Conservation (phyloP, 2,329 filamentous ascomycete genomes). For the Ophiostoma populinum region DNA sequence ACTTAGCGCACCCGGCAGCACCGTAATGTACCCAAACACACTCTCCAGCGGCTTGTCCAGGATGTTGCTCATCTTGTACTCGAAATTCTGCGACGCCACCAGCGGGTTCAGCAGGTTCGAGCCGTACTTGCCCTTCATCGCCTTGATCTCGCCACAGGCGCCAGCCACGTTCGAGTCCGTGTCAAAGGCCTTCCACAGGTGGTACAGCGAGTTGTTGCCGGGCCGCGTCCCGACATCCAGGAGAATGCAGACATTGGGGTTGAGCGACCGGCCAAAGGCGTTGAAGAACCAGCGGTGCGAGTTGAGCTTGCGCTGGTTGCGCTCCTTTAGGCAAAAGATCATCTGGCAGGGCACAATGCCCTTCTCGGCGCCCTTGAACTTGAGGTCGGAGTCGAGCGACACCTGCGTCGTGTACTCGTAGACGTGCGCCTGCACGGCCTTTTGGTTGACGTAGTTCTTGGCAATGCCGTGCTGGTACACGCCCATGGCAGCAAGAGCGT, state of each 20-base stretch:
- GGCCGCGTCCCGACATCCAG: slow-evolving; percentile 93
- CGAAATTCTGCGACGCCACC: slow-evolving; percentile 94
- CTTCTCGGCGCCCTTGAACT: slow-evolving; percentile 98
- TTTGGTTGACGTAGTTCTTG: slow-evolving; percentile 95
- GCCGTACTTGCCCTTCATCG: slow-evolving; percentile 73
- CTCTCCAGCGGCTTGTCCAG: slow-evolving; percentile 93
- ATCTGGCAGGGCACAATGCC: slow-evolving; percentile 96
- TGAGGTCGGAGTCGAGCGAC: slow-evolving; percentile 83
- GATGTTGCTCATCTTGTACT: slow-evolving; percentile 99
- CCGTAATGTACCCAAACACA: slow-evolving; percentile 95
- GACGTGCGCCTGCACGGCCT: slow-evolving; percentile 87
- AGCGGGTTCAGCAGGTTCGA: slow-evolving; percentile 85
- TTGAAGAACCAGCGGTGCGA: slow-evolving; percentile 99
- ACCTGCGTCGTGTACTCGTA: slow-evolving; percentile 99
- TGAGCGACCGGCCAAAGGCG: slow-evolving; percentile 79
- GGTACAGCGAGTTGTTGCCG: slow-evolving; percentile 78
- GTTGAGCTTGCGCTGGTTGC: slow-evolving; percentile 95
- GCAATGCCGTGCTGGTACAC: slow-evolving; percentile 97
- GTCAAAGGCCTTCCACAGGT: slow-evolving; percentile 97
- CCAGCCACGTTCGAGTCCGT: slow-evolving; percentile 94
- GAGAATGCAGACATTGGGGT: slow-evolving; percentile 91
- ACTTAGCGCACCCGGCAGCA: slow-evolving; percentile 83
- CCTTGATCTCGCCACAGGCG: slow-evolving; percentile 96
- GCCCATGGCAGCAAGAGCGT: slow-evolving; percentile 88
- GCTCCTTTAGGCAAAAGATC: slow-evolving; percentile 96